These are phyloP conservation scores for Fraxinus anomala DNA, from an alignment of 257 asterid genomes.

Conservation along the genomic window DNA sequence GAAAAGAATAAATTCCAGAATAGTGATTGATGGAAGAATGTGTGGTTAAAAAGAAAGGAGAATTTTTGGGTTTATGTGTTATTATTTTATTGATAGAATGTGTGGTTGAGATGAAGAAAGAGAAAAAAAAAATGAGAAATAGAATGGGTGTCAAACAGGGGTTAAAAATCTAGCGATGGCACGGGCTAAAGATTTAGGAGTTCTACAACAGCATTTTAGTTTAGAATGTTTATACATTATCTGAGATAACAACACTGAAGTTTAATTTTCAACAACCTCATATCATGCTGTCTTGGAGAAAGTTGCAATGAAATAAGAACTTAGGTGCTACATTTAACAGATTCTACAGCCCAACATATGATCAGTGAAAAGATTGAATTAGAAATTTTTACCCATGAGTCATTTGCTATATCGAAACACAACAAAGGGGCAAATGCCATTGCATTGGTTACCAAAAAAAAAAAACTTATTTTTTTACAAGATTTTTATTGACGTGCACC, in stretches of 20 bases:
- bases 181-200: not conserved
- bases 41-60: no score
- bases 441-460: not conserved
- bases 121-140: no score
- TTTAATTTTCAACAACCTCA: not conserved
- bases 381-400: not conserved
- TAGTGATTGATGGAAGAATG: no score
- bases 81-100: no score
- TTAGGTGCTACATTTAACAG: not conserved
- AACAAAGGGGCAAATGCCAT: not conserved
- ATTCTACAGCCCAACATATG: not conserved
- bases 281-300: not conserved
- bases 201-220: not conserved
- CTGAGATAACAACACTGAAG: not conserved
- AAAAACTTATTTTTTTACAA: no score
- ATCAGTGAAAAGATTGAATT: not conserved
- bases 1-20: no score
- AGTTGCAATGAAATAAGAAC: not conserved
- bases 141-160: no score
- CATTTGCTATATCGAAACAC: not conserved
- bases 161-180: not conserved
- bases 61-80: no score
- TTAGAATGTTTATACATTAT: not conserved
- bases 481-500: not conserved
- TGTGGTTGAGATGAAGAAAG: no score